Evolutionary conservation across 164 flowering plant species (phyloP).

Genomic region (Platanus orientalis): DNA sequence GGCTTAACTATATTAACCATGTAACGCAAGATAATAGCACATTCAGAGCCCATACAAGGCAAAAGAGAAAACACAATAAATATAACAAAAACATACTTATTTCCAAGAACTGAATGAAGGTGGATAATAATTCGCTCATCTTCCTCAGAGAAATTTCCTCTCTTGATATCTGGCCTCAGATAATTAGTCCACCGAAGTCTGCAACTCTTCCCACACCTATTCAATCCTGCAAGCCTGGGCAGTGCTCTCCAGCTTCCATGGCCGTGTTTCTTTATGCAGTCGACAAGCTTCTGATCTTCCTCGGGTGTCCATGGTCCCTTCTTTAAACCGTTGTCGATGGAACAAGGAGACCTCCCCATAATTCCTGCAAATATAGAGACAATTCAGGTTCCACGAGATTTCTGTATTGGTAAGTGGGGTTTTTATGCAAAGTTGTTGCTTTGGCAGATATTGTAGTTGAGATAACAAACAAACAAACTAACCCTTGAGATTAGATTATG

Average conservation of each 20-base stretch:
- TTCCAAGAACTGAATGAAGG: slow-evolving; percentile 65
- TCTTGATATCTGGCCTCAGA: slow-evolving; percentile 53
- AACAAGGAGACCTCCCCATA: slow-evolving; percentile 52
- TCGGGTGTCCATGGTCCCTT: slow-evolving; percentile 69
- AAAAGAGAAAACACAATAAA: too few relatives aligned
- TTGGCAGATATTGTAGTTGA: background rate
- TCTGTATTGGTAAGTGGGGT: background rate
- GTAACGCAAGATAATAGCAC: too few relatives aligned
- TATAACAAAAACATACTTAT: slow-evolving; percentile 42
- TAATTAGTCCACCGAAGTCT: slow-evolving; percentile 58
- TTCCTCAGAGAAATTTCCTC: slow-evolving; percentile 53
- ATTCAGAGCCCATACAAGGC: too few relatives aligned
- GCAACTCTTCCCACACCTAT: slow-evolving; percentile 74
- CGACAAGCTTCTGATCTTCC: slow-evolving; percentile 43
- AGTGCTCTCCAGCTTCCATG: slow-evolving; percentile 61
- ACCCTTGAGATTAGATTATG: background rate
- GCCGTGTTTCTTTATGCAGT: slow-evolving; percentile 38
- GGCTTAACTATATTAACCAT: too few relatives aligned
- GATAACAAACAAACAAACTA: background rate
- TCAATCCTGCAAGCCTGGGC: slow-evolving; percentile 54
- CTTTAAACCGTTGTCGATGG: slow-evolving; percentile 31
- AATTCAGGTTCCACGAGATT: background rate
- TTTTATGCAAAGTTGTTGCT: background rate
- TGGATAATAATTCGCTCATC: slow-evolving; percentile 51
- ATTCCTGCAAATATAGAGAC: background rate